Percentiles rank a stretch among this genome's conserved stretches.
phyloP scores from a whole-genome alignment of 805 yeast species.

The Zygoascus tannicola region DNA sequence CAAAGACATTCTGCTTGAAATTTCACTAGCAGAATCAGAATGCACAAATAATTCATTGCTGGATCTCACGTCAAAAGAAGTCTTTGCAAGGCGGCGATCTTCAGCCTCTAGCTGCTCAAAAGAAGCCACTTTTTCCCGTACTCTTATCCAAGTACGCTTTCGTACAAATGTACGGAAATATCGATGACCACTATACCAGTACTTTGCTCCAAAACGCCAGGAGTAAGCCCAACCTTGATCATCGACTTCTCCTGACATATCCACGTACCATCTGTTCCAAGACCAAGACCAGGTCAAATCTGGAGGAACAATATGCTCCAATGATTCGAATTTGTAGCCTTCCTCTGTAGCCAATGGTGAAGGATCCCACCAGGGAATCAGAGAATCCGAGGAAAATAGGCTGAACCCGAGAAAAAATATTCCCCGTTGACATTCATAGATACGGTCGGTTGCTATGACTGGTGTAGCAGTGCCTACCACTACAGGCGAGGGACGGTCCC shows the following conservation, averaged over 20 bases:
- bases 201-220: constrained; percentile 35
- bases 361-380: constrained; percentile 31
- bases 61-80: constrained; percentile 6
- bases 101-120: not conserved
- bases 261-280: constrained; percentile 65
- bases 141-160: constrained; percentile 55
- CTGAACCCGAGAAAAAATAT: constrained; percentile 31
- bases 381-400: constrained; percentile 28
- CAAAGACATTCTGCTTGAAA: too few species aligned
- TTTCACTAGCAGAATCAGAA: too few species aligned
- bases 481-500: too few species aligned
- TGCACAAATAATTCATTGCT: not conserved
- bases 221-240: constrained; percentile 82
- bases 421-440: constrained; percentile 36
- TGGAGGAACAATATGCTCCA: constrained; percentile 35
- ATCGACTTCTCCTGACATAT: constrained; percentile 62
- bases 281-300: constrained; percentile 56
- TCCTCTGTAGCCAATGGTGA: constrained; percentile 27
- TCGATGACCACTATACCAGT: constrained; percentile 56
- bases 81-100: not conserved
- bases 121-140: constrained; percentile 11
- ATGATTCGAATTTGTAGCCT: constrained; percentile 25
- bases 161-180: constrained; percentile 54
- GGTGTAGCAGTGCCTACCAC: too few species aligned
- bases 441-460: constrained; percentile 20